These are phyloP conservation scores for Chrysanthemum seticuspe DNA, from an alignment of 129 eudicot species.

Conservation along the genomic window DNA sequence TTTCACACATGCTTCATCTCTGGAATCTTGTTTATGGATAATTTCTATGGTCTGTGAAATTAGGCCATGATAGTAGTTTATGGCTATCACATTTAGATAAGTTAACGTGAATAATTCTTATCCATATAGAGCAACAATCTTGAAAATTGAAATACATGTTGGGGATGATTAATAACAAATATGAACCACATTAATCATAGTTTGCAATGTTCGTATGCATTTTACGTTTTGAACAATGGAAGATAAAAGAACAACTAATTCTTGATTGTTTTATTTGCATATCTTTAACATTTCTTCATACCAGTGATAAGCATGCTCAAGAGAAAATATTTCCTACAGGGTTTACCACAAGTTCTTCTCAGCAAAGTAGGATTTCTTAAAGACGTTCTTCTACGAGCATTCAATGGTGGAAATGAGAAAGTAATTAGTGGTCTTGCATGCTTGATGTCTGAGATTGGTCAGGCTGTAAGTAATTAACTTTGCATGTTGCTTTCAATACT, in stretches of 20 bases:
- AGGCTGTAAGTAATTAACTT: constrained; percentile 70
- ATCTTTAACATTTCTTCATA: not conserved
- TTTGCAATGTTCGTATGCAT: not conserved
- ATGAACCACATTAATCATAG: not conserved
- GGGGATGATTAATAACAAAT: constrained; percentile 5
- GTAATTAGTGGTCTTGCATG: constrained; percentile 84
- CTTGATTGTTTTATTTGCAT: not conserved
- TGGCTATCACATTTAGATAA: not conserved
- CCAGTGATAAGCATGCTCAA: not conserved
- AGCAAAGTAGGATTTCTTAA: constrained; percentile 73
- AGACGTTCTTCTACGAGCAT: constrained; percentile 84
- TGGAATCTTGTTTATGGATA: constrained; percentile 3
- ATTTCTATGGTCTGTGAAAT: not conserved
- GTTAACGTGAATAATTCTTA: not conserved
- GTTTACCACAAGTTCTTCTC: constrained; percentile 82
- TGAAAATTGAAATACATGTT: not conserved
- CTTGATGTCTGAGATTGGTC: constrained; percentile 98
- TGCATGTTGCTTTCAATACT: constrained; percentile 19
- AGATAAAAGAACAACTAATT: not conserved
- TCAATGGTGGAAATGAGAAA: constrained; percentile 71
- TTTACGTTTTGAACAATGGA: not conserved
- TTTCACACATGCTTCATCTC: not conserved
- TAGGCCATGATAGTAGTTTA: not conserved
- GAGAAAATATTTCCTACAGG: constrained; percentile 36
- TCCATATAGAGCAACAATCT: not conserved